A percentile compares a stretch with the other conserved stretches of the same genome.
Evolutionary conservation across 768 basidiomycete species (phyloP).

Genomic region (Serendipita sp.): DNA sequence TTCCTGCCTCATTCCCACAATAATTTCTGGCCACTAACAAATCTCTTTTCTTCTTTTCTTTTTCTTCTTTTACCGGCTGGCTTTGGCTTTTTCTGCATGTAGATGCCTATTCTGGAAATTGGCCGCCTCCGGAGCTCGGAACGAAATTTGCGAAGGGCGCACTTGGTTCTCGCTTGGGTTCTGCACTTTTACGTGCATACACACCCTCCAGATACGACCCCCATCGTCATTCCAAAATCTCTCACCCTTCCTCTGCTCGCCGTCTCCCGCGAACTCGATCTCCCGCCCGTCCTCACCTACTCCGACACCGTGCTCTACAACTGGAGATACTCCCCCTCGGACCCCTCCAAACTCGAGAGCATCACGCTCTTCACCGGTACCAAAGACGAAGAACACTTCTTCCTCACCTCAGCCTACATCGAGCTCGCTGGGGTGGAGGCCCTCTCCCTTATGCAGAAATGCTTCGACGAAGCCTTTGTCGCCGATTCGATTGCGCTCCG

Average conservation of each 20-base stretch:
- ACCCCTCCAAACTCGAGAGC: slow-evolving; percentile 47
- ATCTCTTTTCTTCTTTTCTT: slow-evolving; percentile 12
- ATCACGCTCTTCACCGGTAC: slow-evolving; percentile 63
- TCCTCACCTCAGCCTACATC: slow-evolving; percentile 70
- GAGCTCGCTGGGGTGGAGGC: slow-evolving; percentile 76
- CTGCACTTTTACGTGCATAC: slow-evolving; percentile 86
- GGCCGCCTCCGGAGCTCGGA: slow-evolving; percentile 36
- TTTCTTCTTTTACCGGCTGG: too few species aligned
- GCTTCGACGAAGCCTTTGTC: slow-evolving; percentile 6
- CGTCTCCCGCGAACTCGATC: slow-evolving; percentile 50
- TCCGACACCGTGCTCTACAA: slow-evolving; percentile 89
- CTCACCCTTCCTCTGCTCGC: slow-evolving; percentile 63
- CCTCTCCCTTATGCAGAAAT: slow-evolving; percentile 24
- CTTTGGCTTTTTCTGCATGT: too few species aligned
- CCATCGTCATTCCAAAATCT: slow-evolving; percentile 47
- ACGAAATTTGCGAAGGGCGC: slow-evolving; percentile 56
- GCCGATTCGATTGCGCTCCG: slow-evolving; percentile 42
- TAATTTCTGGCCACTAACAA: too few species aligned
- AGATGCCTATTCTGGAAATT: slow-evolving; percentile 62
- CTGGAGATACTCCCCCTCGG: slow-evolving; percentile 17
- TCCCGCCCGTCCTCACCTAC: slow-evolving; percentile 82
- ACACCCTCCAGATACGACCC: slow-evolving; percentile 26
- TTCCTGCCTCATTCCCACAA: too few species aligned
- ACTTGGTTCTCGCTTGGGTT: slow-evolving; percentile 79
- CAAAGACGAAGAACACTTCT: slow-evolving; percentile 73